Percentiles rank a stretch among this genome's conserved stretches.
These are phyloP conservation scores for Kwoniella heveanensis DNA, from an alignment of 768 basidiomycete species.

Conservation along the genomic window DNA sequence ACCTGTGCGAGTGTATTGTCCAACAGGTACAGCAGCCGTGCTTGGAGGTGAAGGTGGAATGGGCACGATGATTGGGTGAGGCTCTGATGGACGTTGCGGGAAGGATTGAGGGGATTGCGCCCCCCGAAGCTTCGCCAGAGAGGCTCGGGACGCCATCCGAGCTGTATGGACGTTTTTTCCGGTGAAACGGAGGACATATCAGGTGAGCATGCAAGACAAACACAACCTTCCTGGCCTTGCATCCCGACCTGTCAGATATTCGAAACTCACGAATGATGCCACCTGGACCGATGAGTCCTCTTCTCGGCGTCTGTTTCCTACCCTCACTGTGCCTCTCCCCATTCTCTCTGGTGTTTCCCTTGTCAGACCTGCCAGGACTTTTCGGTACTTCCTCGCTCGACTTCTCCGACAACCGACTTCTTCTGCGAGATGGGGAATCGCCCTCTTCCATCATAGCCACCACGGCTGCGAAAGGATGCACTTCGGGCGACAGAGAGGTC, in stretches of 20 bases:
- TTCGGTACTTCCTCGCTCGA: background rate
- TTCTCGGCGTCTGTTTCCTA: conserved; percentile 31
- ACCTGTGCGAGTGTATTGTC: background rate
- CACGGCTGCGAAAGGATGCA: conserved; percentile 22
- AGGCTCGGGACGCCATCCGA: conserved; percentile 24
- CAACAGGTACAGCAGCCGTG: background rate
- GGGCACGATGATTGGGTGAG: conserved; percentile 8
- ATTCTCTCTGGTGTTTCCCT: conserved; percentile 16
- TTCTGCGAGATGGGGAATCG: conserved; percentile 5
- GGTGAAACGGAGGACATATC: no score
- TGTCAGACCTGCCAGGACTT: conserved; percentile 5
- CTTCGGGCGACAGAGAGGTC: background rate
- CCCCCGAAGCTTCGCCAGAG: conserved; percentile 22
- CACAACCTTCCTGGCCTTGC: no score
- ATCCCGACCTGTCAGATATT: background rate
- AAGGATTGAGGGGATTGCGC: conserved; percentile 1
- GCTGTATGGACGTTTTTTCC: no score
- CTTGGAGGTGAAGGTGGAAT: conserved; percentile 18
- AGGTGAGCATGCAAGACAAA: no score
- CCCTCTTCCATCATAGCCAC: conserved; percentile 31
- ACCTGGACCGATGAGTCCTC: conserved; percentile 31
- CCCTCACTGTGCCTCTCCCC: conserved; percentile 17
- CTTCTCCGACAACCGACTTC: background rate
- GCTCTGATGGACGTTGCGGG: background rate
- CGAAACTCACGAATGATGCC: conserved; percentile 30